A percentile compares a stretch with the other conserved stretches of the same genome.
Conservation (phyloP, 1,139 yeast species). For the Sugiyamaella neomexicana region DNA sequence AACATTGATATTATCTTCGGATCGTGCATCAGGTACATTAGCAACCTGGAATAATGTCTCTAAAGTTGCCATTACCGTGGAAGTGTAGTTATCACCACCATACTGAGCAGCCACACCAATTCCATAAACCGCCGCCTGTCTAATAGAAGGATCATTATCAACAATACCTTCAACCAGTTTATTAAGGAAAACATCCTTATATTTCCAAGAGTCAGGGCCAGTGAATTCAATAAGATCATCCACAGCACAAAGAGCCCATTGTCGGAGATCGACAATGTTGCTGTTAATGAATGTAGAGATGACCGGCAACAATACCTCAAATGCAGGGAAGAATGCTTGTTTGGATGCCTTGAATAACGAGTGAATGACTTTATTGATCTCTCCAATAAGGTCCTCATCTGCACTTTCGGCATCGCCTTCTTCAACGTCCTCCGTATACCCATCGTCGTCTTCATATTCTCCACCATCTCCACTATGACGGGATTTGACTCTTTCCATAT, state of each 20-base stretch:
- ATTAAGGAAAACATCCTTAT: slow-evolving; percentile 62
- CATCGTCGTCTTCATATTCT: slow-evolving; percentile 56
- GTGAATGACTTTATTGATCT: slow-evolving; percentile 75
- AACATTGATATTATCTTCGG: slow-evolving; percentile 80
- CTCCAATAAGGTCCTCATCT: slow-evolving; percentile 86
- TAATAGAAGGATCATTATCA: slow-evolving; percentile 61
- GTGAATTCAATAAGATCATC: slow-evolving; percentile 80
- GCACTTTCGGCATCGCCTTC: slow-evolving; percentile 85
- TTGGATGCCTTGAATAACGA: slow-evolving; percentile 67
- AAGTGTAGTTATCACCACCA: slow-evolving; percentile 65
- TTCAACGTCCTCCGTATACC: slow-evolving; percentile 63
- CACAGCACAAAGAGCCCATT: slow-evolving; percentile 78
- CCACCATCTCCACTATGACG: slow-evolving; percentile 69
- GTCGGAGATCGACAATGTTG: slow-evolving; percentile 63
- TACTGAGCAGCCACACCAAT: slow-evolving; percentile 85
- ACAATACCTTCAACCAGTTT: slow-evolving; percentile 63
- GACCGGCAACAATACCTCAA: slow-evolving; percentile 48
- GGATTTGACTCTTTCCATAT: slow-evolving; percentile 67
- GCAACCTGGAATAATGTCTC: slow-evolving; percentile 75
- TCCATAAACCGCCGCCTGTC: slow-evolving; percentile 85
- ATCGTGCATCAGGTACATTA: slow-evolving; percentile 78
- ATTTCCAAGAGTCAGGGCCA: slow-evolving; percentile 65
- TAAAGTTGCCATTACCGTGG: slow-evolving; percentile 65
- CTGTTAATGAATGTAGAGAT: slow-evolving; percentile 48
- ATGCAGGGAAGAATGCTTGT: slow-evolving; percentile 60